phyloP scores from a whole-genome alignment of 2,329 filamentous ascomycete genomes.

The Pseudonectria foliicola region DNA sequence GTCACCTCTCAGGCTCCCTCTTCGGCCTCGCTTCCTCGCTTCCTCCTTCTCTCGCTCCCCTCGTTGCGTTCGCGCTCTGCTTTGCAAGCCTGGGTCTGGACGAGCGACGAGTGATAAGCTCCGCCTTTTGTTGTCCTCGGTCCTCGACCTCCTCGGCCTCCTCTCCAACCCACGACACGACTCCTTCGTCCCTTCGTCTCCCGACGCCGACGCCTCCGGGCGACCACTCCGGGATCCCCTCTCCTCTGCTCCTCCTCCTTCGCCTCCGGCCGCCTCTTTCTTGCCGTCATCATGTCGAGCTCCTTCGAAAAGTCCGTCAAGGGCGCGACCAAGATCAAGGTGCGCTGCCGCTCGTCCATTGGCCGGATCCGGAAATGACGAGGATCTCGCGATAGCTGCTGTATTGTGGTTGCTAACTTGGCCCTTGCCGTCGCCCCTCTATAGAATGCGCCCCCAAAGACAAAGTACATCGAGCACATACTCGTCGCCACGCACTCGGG shows the following conservation, averaged over 20 bases:
- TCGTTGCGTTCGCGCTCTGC: no score
- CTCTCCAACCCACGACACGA: no score
- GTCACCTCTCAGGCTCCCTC: no score
- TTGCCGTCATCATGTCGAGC: constrained; percentile 55
- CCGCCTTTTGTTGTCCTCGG: no score
- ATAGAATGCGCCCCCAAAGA: constrained; percentile 90
- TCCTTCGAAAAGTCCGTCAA: constrained; percentile 99
- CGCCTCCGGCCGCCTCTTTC: constrained; percentile 7
- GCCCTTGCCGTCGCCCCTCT: neutral
- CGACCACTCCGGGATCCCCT: constrained; percentile 5
- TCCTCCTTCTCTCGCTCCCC: no score
- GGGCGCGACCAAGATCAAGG: constrained; percentile 97
- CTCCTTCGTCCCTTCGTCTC: constrained; percentile 8
- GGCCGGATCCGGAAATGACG: constrained; percentile 3
- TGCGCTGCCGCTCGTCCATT: constrained; percentile 25
- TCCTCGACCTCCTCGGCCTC: no score
- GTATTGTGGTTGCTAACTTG: constrained; percentile 2
- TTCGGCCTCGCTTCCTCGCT: no score
- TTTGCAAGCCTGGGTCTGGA: no score
- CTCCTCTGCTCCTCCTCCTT: constrained; percentile 4
- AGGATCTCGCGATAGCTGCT: no score
- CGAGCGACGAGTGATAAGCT: no score
- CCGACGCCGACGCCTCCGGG: constrained; percentile 8
- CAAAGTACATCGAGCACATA: constrained; percentile 99
- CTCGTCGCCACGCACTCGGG: constrained; percentile 90